phyloP scores from a whole-genome alignment of 1,284 basidiomycete species.

The Melampsora americana region DNA sequence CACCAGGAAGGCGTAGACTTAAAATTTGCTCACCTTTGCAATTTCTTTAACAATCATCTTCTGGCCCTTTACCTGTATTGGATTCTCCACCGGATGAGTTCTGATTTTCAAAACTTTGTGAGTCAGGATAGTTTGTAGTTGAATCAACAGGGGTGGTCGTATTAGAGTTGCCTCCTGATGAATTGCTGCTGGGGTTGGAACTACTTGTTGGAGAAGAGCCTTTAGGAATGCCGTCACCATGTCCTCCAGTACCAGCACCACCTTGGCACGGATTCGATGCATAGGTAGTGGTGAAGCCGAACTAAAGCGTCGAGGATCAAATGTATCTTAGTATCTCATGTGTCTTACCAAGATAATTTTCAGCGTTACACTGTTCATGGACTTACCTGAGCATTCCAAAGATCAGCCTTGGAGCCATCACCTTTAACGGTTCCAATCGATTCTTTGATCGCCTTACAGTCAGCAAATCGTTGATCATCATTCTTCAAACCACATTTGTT shows the following conservation, averaged over 20 bases:
- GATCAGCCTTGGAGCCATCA: constrained; percentile 1
- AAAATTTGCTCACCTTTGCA: too few relatives aligned
- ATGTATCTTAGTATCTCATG: background rate
- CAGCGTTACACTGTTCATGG: background rate
- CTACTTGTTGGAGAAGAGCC: too few relatives aligned
- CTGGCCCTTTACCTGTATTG: too few relatives aligned
- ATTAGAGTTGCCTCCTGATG: too few relatives aligned
- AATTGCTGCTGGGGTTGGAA: too few relatives aligned
- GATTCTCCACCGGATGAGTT: too few relatives aligned
- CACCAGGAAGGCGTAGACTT: too few relatives aligned
- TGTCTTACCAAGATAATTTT: background rate
- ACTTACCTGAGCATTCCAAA: constrained; percentile 16
- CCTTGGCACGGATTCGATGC: background rate
- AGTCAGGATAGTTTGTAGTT: too few relatives aligned
- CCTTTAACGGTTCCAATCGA: background rate
- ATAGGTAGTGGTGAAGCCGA: constrained; percentile 2
- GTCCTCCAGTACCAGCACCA: constrained; percentile 6
- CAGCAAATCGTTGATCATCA: background rate
- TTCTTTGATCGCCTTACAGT: background rate
- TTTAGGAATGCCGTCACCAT: constrained; percentile 3
- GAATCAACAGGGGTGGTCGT: too few relatives aligned
- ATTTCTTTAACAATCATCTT: too few relatives aligned
- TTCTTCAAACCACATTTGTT: constrained; percentile 17
- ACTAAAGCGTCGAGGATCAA: background rate
- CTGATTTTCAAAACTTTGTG: too few relatives aligned